Percentiles rank a stretch among this genome's conserved stretches.
These are phyloP conservation scores for Aureobasidium mangrovei DNA, from an alignment of 2,329 filamentous ascomycete genomes.

Conservation along the genomic window DNA sequence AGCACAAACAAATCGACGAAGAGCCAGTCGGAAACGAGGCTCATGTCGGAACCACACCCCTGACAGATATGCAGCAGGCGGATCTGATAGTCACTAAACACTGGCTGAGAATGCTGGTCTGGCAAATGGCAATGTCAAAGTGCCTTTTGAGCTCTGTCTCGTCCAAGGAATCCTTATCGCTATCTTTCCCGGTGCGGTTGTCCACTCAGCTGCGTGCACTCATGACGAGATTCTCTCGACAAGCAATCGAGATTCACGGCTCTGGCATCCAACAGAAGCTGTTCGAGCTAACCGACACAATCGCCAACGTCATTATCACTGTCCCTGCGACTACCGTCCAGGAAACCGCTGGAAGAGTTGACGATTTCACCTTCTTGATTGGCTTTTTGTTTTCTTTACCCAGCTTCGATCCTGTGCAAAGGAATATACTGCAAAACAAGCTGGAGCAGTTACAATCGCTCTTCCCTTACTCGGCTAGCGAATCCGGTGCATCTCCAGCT, in stretches of 20 bases:
- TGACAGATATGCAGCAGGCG: conserved; percentile 38
- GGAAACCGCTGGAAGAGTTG: conserved; percentile 40
- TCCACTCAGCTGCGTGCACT: conserved; percentile 37
- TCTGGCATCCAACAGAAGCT: conserved; percentile 50
- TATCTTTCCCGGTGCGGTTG: conserved; percentile 38
- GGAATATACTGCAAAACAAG: conserved; percentile 16
- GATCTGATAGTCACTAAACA: conserved; percentile 44
- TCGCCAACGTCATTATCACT: conserved; percentile 49
- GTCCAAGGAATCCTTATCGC: conserved; percentile 26
- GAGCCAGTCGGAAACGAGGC: conserved; percentile 19
- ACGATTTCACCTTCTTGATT: conserved; percentile 36
- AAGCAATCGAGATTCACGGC: conserved; percentile 47
- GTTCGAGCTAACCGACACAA: conserved; percentile 52
- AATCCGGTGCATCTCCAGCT: conserved; percentile 2
- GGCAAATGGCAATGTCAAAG: conserved; percentile 43
- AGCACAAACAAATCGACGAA: conserved; percentile 37
- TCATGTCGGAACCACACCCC: conserved; percentile 4
- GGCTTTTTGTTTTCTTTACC: conserved; percentile 17
- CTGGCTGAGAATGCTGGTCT: conserved; percentile 41
- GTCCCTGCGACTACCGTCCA: conserved; percentile 39
- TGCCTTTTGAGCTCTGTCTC: conserved; percentile 33
- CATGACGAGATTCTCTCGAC: conserved; percentile 33
- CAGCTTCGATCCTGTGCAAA: conserved; percentile 13
- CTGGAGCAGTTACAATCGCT: conserved; percentile 16
- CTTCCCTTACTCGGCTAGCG: conserved; percentile 13